Evolutionary conservation across 2,329 filamentous ascomycete genomes (phyloP).

Genomic region (Davidsoniella neocaledoniae): DNA sequence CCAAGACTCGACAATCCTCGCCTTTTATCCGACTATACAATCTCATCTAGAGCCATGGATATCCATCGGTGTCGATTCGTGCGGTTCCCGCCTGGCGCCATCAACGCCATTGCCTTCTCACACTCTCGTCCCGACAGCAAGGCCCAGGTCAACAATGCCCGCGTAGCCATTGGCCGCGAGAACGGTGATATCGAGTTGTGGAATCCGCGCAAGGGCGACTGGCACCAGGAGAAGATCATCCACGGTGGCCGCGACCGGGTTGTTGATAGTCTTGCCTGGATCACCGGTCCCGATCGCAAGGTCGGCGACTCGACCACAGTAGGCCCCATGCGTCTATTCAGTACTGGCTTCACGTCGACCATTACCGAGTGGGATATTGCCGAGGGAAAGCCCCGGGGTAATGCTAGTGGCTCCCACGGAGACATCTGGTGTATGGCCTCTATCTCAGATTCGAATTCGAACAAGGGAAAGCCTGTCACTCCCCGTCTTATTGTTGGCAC

Average conservation of each 20-base stretch:
- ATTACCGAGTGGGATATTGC: slow-evolving; percentile 92
- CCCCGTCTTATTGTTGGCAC: slow-evolving; percentile 59
- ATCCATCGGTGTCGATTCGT: slow-evolving; percentile 96
- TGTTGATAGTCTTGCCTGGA: slow-evolving; percentile 85
- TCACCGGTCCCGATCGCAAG: slow-evolving; percentile 62
- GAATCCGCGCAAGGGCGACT: slow-evolving; percentile 69
- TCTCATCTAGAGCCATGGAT: slow-evolving; percentile 48
- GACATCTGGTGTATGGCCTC: slow-evolving; percentile 87
- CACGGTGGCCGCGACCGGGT: slow-evolving; percentile 70
- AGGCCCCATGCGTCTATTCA: slow-evolving; percentile 76
- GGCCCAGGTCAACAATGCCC: slow-evolving; percentile 37
- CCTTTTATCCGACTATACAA: neutral
- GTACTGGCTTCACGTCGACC: slow-evolving; percentile 81
- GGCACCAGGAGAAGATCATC: slow-evolving; percentile 81
- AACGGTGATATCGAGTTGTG: slow-evolving; percentile 97
- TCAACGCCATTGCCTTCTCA: slow-evolving; percentile 90
- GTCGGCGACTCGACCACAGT: slow-evolving; percentile 35
- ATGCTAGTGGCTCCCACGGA: slow-evolving; percentile 82
- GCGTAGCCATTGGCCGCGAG: slow-evolving; percentile 75
- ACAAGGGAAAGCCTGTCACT: slow-evolving; percentile 12
- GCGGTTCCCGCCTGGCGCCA: slow-evolving; percentile 75
- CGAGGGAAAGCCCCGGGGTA: slow-evolving; percentile 57
- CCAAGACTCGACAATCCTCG: neutral
- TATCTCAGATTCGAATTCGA: slow-evolving; percentile 14
- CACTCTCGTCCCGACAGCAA: slow-evolving; percentile 40